Base-by-base conservation (phyloP, 108 stramenopile genomes). In the Aurantiochytrium sp. region DNA sequence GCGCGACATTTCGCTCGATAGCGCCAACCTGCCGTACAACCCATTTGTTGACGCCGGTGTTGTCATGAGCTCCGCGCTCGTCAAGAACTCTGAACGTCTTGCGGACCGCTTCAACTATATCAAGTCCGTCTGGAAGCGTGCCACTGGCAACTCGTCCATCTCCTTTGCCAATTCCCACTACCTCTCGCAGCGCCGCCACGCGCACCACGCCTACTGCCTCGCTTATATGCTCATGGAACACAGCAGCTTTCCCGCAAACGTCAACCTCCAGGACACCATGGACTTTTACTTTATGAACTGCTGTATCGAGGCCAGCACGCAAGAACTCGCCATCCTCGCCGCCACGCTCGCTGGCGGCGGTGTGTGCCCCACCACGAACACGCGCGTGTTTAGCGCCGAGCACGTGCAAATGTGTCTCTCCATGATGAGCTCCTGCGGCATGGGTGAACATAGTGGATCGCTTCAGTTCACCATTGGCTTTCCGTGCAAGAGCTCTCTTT, bases 371-470 rank as follows among this genome's bases (percentile, higher is more conserved):
- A 87, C 58, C 28, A 90, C 89, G 25, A 53, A 58, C 1, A 35
- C 18, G 28, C 87, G 49, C 19, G 35, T 44, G 16, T 44, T 90
- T 23, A 57, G 47, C 58, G 35, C 83, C 45, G 18, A 44, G 72
- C 18, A 25, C 5, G 64, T 87, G 25, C 18, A 51, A 49, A 29
- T 21, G 18, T 28, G 43, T 16, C 49, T 90, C 14, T 90, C 89
- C 47, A 45, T 90, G 51, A 90, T 88, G 88, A 89, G 88, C 89
- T 35, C 59, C 57, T 87, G 89, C 58, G 87, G 87, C 43, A 87
- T 87, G 87, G 58, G 58, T 5, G 53, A 55, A 5, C 18, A 42
- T 57, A 42, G 29, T 21, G 87, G 87, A 6, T 57, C 87, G 29
- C 23, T 55, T 5, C 49, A 55, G 6, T 87, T 87, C 58, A 87